These are phyloP conservation scores for Nigrospora osmanthi DNA, from an alignment of 2,329 filamentous ascomycete species.

Conservation along the genomic window DNA sequence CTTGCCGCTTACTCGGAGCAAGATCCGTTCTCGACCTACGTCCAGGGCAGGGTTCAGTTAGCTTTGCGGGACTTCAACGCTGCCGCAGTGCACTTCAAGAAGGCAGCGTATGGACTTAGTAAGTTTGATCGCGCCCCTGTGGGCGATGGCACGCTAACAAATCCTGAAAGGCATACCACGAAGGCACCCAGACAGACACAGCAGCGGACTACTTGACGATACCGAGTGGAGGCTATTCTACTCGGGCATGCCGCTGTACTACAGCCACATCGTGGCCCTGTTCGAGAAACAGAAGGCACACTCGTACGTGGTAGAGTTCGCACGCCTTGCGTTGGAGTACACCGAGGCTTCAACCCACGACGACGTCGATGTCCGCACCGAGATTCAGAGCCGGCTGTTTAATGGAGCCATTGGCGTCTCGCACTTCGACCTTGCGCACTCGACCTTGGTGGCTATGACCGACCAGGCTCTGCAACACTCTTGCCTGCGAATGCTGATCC, in stretches of 20 bases:
- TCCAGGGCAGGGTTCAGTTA: slow-evolving; percentile 74
- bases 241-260: slow-evolving; percentile 74
- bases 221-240: slow-evolving; percentile 64
- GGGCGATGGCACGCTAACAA: not conserved
- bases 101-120: slow-evolving; percentile 77
- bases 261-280: slow-evolving; percentile 74
- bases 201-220: slow-evolving; percentile 63
- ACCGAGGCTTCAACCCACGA: slow-evolving; percentile 25
- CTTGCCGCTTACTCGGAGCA: slow-evolving; percentile 47
- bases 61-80: slow-evolving; percentile 64
- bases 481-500: slow-evolving; percentile 62
- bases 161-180: slow-evolving; percentile 29
- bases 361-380: slow-evolving; percentile 42
- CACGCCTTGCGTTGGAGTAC: slow-evolving; percentile 66
- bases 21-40: slow-evolving; percentile 64
- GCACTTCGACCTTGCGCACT: slow-evolving; percentile 77
- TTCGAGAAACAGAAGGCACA: slow-evolving; percentile 73
- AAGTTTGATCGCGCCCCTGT: slow-evolving; percentile 31
- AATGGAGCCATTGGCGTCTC: slow-evolving; percentile 71
- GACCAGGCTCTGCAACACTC: slow-evolving; percentile 65
- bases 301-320: slow-evolving; percentile 79
- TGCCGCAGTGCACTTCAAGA: slow-evolving; percentile 72
- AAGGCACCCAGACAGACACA: slow-evolving; percentile 43
- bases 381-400: slow-evolving; percentile 79
- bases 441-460: slow-evolving; percentile 65